Base-by-base conservation (phyloP, 495 filamentous ascomycete species). In the Neurospora sublineolata region DNA sequence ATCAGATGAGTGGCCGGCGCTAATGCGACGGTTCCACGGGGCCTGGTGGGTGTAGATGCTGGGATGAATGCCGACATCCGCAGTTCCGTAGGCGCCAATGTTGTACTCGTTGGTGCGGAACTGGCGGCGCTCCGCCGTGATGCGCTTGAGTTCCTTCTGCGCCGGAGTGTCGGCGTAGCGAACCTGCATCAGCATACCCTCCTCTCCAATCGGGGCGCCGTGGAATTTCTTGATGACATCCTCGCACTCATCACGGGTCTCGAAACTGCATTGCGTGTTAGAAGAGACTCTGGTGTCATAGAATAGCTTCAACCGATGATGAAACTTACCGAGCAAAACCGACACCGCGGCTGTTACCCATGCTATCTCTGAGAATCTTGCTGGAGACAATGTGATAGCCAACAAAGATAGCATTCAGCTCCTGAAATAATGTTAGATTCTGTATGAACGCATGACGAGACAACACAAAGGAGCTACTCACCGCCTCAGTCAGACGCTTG, bases 71-170 rank as follows among this genome's bases (percentile, higher is more conserved):
- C 84, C 82, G 27, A 87, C 85, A 76, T 85, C 82, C 67, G 84
- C 75, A 67, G 84, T 84, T 72, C 86, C 86, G 75, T 87, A 88
- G 41, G 86, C 86, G 38, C 86, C 84, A 73, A 86, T 85, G 75
- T 97, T 97, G 79, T 97, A 98, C 82, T 99, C 96, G 58, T 94
- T 93, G 39, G 94, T 91, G 71, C 95, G 92, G 82, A 94, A 97
- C 75, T 94, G 91, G 70, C 95, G 92, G 73, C 93, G 92, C 80
- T 94, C 92, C 36, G 94, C 93, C 27, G 94, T 97, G 77, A 95
- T 90, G 42, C 93, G 90, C 85, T 99, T 99, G 69, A 99, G 87
- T 76, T 93, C 85, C 85, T 98, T 99, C 81, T 99, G 95, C 70
- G 93, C 91, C 44, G 94, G 91, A 37, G 96, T 98, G 79, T 99